These are phyloP conservation scores for Vickermania ingenoplastis DNA, from an alignment of 208 protist species.

Conservation along the genomic window DNA sequence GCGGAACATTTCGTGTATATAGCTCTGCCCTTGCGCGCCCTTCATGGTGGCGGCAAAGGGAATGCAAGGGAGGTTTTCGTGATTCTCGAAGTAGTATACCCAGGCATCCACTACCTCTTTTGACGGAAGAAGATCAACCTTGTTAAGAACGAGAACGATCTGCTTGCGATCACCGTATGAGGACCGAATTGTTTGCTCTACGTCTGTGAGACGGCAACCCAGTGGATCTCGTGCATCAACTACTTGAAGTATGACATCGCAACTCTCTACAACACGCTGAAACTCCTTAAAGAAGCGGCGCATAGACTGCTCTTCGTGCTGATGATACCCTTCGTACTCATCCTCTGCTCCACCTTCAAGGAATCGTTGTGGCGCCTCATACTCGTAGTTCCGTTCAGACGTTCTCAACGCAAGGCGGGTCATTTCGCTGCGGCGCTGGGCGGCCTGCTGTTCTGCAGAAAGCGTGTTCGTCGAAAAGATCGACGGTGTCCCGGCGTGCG, in stretches of 20 bases:
- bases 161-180: slow-evolving; percentile 86
- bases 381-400: slow-evolving; percentile 63
- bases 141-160: slow-evolving; percentile 95
- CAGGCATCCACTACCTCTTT: slow-evolving; percentile 85
- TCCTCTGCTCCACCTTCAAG: slow-evolving; percentile 7
- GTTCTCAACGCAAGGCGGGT: slow-evolving; percentile 54
- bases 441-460: slow-evolving; percentile 33
- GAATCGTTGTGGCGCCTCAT: slow-evolving; percentile 44
- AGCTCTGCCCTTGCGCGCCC: slow-evolving; percentile 34
- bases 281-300: slow-evolving; percentile 88
- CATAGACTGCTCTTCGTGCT: slow-evolving; percentile 61
- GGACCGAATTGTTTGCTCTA: slow-evolving; percentile 91
- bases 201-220: slow-evolving; percentile 88
- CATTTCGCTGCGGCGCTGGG: slow-evolving; percentile 57
- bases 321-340: slow-evolving; percentile 18
- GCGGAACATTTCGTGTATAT: slow-evolving; percentile 80
- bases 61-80: slow-evolving; percentile 71
- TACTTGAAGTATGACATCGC: slow-evolving; percentile 96
- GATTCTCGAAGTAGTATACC: slow-evolving; percentile 77
- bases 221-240: slow-evolving; percentile 96
- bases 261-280: slow-evolving; percentile 83
- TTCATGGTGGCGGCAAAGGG: slow-evolving; percentile 87
- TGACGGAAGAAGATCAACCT: slow-evolving; percentile 95
- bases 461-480: no score
- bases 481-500: no score